These are phyloP conservation scores for Iris pallida DNA, from an alignment of 116 monocot genomes.

Conservation along the genomic window DNA sequence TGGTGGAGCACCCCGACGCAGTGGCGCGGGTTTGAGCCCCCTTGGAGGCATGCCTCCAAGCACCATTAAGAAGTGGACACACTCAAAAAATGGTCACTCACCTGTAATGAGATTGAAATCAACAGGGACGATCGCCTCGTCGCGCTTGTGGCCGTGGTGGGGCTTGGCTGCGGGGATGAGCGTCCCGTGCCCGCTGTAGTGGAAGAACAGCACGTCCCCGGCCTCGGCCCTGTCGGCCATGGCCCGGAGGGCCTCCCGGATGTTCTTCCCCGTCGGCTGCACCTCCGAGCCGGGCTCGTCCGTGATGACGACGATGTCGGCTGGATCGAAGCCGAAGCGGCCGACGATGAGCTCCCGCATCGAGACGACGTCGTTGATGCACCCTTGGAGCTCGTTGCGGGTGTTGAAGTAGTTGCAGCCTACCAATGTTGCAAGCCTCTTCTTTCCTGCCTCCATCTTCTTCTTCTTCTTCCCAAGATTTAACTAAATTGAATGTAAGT, in stretches of 20 bases:
- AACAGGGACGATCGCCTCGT: conserved; percentile 76
- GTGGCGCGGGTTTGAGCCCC: no score
- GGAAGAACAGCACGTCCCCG: conserved; percentile 74
- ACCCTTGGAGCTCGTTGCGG: conserved; percentile 55
- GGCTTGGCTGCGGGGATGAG: conserved; percentile 34
- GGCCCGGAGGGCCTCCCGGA: conserved; percentile 22
- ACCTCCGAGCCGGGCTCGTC: conserved; percentile 34
- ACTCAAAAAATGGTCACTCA: no score
- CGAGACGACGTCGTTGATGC: conserved; percentile 72
- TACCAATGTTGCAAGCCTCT: conserved; percentile 58
- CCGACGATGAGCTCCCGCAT: conserved; percentile 44
- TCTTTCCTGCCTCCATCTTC: conserved; percentile 37
- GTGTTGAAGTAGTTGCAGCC: conserved; percentile 83
- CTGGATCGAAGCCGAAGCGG: conserved; percentile 48
- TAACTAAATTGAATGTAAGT: no score
- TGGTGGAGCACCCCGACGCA: no score
- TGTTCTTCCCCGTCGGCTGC: conserved; percentile 61
- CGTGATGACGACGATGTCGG: conserved; percentile 47
- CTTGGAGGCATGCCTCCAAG: no score
- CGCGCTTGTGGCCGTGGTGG: conserved; percentile 12
- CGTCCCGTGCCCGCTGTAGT: conserved; percentile 84
- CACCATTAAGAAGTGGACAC: no score
- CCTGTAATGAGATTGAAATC: conserved; percentile 85
- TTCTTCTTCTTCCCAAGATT: neutral
- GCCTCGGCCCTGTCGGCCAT: conserved; percentile 47